Evolutionary conservation across 805 yeast species (phyloP).

Genomic region (Cyberlindnera sargentensis): DNA sequence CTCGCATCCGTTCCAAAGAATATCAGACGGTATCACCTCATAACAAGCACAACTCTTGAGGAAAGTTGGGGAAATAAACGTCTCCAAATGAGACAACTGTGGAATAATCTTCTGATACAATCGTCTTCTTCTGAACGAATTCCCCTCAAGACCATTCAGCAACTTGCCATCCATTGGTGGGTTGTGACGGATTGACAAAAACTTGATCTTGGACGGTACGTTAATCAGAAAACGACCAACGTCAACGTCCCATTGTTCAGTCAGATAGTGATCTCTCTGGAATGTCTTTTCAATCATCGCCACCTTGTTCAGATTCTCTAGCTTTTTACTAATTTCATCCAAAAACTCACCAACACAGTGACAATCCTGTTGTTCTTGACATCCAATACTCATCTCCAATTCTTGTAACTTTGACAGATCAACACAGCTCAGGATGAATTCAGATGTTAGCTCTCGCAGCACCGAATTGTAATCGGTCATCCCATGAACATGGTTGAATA

Average conservation of each 20-base stretch:
- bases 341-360: constrained; percentile 40
- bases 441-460: constrained; percentile 25
- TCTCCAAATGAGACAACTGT: constrained; percentile 31
- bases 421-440: constrained; percentile 26
- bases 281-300: constrained; percentile 29
- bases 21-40: constrained; percentile 61
- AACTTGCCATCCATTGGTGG: constrained; percentile 53
- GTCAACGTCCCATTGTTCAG: constrained; percentile 48
- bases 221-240: constrained; percentile 35
- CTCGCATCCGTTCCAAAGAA: constrained; percentile 74
- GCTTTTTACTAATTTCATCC: constrained; percentile 28
- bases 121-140: constrained; percentile 51
- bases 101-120: constrained; percentile 46
- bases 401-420: constrained; percentile 27
- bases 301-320: constrained; percentile 20
- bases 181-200: constrained; percentile 47
- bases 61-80: constrained; percentile 50
- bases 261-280: constrained; percentile 38
- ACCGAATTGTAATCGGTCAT: constrained; percentile 33
- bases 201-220: constrained; percentile 28
- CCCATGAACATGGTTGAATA: constrained; percentile 40
- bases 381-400: constrained; percentile 48
- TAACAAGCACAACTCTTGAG: constrained; percentile 57
- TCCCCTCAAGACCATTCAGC: constrained; percentile 67
- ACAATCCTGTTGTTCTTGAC: constrained; percentile 36